Conservation (phyloP, 768 basidiomycete genomes). For the Mycena amicta region DNA sequence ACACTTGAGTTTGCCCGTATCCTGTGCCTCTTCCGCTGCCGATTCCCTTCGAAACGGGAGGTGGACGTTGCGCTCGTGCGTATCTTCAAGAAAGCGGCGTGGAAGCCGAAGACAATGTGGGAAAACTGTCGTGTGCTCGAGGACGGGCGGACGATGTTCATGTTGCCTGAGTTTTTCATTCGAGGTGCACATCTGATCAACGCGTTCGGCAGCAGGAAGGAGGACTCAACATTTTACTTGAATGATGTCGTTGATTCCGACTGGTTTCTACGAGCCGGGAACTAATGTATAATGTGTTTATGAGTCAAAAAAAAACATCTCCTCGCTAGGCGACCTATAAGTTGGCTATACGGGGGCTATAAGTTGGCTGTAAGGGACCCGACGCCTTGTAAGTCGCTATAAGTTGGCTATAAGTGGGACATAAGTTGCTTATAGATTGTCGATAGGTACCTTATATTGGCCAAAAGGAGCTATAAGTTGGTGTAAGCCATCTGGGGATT, state of each 20-base stretch:
- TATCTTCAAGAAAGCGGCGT: constrained; percentile 2
- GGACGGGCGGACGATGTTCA: constrained; percentile 3
- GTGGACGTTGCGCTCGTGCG: constrained; percentile 11
- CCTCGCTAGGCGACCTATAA: neutral
- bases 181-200: constrained; percentile 5
- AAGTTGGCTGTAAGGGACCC: too few relatives aligned
- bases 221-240: constrained; percentile 2
- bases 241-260: constrained; percentile 6
- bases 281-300: neutral
- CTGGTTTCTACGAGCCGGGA: constrained; percentile 5
- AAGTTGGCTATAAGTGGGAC: too few relatives aligned
- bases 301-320: neutral
- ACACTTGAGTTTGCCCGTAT: constrained; percentile 1
- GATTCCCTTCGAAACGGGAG: neutral
- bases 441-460: too few relatives aligned
- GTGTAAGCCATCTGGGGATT: too few relatives aligned
- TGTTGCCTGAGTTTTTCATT: constrained; percentile 2
- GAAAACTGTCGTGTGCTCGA: constrained; percentile 5
- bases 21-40: constrained; percentile 3
- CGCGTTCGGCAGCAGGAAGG: neutral
- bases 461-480: too few relatives aligned
- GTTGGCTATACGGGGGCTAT: too few relatives aligned
- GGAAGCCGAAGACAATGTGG: constrained; percentile 11
- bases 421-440: too few relatives aligned
- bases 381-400: too few relatives aligned